Percentiles rank a stretch among this genome's conserved stretches.
Evolutionary conservation across 208 protist species (phyloP).

Genomic region (Porcisia hertigi): DNA sequence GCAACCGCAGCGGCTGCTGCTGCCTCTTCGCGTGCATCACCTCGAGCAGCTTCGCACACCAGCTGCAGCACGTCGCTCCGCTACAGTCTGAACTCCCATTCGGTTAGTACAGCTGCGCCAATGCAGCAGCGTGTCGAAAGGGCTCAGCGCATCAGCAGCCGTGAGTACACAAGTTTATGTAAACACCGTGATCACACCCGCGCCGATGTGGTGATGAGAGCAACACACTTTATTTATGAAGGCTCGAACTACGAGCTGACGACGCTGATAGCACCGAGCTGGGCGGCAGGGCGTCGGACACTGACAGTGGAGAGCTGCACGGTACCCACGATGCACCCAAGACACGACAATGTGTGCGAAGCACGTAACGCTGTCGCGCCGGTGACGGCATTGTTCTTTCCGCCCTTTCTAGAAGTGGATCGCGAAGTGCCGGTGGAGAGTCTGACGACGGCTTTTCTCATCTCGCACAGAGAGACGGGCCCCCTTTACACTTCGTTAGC

Average conservation of each 20-base stretch:
- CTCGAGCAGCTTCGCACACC: constrained; percentile 10
- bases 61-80: constrained; percentile 20
- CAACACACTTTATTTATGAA: constrained; percentile 66
- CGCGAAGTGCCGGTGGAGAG: constrained; percentile 73
- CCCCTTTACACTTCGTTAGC: constrained; percentile 77
- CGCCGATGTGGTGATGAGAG: constrained; percentile 50
- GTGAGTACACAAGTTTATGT: constrained; percentile 70
- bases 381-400: constrained; percentile 32
- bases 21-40: not conserved
- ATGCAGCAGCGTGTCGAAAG: constrained; percentile 47
- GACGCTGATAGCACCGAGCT: constrained; percentile 57
- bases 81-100: not conserved
- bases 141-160: constrained; percentile 69
- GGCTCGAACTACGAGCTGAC: constrained; percentile 63
- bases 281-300: constrained; percentile 63
- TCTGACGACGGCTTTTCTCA: constrained; percentile 57
- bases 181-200: constrained; percentile 51
- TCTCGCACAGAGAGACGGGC: constrained; percentile 65
- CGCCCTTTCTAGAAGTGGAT: constrained; percentile 67
- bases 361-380: not conserved
- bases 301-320: constrained; percentile 52
- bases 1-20: not conserved
- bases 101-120: constrained; percentile 2
- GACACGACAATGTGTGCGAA: not conserved
- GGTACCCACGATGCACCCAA: not conserved